Percentiles rank a stretch among this genome's conserved stretches.
Evolutionary conservation across 768 basidiomycete species (phyloP).

Genomic region (Podaxis sp.): DNA sequence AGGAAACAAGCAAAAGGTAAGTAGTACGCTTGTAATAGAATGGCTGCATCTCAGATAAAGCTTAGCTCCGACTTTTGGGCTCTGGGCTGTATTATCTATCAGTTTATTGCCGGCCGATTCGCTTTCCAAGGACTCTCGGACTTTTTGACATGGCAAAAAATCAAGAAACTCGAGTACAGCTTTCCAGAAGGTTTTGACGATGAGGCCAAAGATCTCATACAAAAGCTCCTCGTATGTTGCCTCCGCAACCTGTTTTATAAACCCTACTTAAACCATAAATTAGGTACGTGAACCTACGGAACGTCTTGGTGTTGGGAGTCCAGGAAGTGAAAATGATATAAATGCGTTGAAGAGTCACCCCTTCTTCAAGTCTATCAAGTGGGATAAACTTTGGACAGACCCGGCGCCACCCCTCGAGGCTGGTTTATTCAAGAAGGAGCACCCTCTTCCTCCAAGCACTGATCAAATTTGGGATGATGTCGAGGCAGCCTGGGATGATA

Average conservation of each 20-base stretch:
- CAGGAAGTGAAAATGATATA: slow-evolving; percentile 12
- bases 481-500: slow-evolving; percentile 51
- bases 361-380: slow-evolving; percentile 40
- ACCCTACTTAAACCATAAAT: neutral
- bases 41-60: slow-evolving; percentile 13
- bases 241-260: neutral
- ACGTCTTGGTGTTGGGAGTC: slow-evolving; percentile 50
- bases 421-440: slow-evolving; percentile 34
- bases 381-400: slow-evolving; percentile 67
- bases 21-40: slow-evolving; percentile 16
- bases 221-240: slow-evolving; percentile 63
- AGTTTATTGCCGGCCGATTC: slow-evolving; percentile 88
- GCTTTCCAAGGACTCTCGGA: slow-evolving; percentile 91
- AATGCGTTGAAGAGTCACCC: slow-evolving; percentile 7
- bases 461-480: slow-evolving; percentile 52
- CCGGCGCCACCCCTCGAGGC: slow-evolving; percentile 55
- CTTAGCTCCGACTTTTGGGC: slow-evolving; percentile 93
- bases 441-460: slow-evolving; percentile 25
- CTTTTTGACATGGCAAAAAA: slow-evolving; percentile 93
- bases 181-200: slow-evolving; percentile 86
- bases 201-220: slow-evolving; percentile 77
- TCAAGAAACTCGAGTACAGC: slow-evolving; percentile 82
- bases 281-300: slow-evolving; percentile 57
- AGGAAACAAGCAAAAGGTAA: slow-evolving; percentile 77
- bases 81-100: slow-evolving; percentile 90